Base-by-base conservation (phyloP, 2,329 filamentous ascomycete species). In the Aciculosporium take region DNA sequence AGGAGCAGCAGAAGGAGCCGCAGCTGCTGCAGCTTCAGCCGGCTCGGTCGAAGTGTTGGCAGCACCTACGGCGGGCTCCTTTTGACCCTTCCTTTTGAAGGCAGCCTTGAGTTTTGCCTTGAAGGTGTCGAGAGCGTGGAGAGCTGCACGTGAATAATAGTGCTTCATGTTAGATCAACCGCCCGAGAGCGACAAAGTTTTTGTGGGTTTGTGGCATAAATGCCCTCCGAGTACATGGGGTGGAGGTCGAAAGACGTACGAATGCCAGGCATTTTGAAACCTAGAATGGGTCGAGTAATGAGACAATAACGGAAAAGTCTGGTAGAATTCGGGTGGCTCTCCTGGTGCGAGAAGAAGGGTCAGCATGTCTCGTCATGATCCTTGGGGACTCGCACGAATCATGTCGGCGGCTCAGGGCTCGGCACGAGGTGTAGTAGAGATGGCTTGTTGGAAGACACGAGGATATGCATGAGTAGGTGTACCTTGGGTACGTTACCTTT, bases 101-200 rank as follows among this genome's bases (percentile, higher is more conserved):
- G 63, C 58, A 48, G 61, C 59, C 65, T 68, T 70, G 54, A 76
- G 54, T 67, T 72, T 74, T 53, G 58, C 62, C 67, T 70, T 72
- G 49, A 75, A 50, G 60, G 73, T 73, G 54, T 69, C 67, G 46
- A 75, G 59, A 27, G 70, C 67, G 48, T 65, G 60, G 38, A 63
- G 57, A 41, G 71, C 71, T 74, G 48, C 9, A 13, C 18, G 18
- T 10, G 27, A 44, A 35, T n/a, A 29, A 23, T 30, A 29, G 20
- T 30, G 6, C 7, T 4, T 2, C 24, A 23, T 12, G 38, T 48
- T 27, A 48, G 42, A 32, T 20, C 12, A 41, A 25, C 24, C 37
- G 37, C 37, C 42, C 25, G 43, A 33, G 18, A 31, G 7, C 3
- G 18, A 20, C 15, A 10, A 40, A 18, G 27, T 9, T n/a, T n/a